phyloP scores from a whole-genome alignment of 805 yeast genomes.

The Grigorovia jiainica region DNA sequence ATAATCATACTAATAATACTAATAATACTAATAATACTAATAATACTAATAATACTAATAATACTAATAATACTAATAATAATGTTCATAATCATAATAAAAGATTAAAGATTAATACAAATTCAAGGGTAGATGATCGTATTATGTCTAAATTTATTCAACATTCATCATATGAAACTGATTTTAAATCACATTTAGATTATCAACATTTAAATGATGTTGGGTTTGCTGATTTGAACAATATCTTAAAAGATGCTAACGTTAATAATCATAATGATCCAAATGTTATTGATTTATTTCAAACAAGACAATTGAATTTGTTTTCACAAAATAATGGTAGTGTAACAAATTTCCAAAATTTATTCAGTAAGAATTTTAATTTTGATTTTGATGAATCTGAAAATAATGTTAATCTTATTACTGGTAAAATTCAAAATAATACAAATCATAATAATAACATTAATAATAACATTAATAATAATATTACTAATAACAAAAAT shows the following conservation, averaged over 20 bases:
- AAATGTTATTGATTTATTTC: conserved; percentile 6
- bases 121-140: not conserved
- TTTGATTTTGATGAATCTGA: too few species aligned
- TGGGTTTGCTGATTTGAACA: conserved; percentile 36
- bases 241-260: not conserved
- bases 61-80: not conserved
- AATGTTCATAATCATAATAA: not conserved
- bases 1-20: not conserved
- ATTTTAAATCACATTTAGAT: conserved; percentile 39
- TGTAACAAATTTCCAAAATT: not conserved
- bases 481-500: too few species aligned
- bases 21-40: not conserved
- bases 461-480: not conserved
- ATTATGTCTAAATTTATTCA: conserved; percentile 5
- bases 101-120: not conserved
- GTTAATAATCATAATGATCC: not conserved
- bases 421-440: too few species aligned
- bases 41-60: not conserved
- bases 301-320: conserved; percentile 53
- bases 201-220: conserved; percentile 39
- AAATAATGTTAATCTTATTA: too few species aligned
- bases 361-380: not conserved
- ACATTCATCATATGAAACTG: conserved; percentile 35
- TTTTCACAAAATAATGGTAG: conserved; percentile 20
- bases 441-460: not conserved